phyloP scores from a whole-genome alignment of 352 stramenopile genomes.

The Pythium volutum region DNA sequence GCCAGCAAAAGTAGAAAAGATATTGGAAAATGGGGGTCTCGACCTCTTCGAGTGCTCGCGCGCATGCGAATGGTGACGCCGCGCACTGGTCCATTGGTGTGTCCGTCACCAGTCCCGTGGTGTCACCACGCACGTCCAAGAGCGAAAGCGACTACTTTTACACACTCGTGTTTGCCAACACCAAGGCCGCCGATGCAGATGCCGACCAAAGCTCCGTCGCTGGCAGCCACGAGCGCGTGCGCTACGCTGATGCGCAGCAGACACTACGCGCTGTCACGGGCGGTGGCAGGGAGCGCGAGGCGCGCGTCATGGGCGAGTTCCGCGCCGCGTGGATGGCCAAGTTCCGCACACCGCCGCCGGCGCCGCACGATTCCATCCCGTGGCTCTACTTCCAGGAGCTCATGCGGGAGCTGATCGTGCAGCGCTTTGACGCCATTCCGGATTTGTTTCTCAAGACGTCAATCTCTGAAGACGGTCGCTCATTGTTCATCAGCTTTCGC shows the following conservation, averaged over 20 bases:
- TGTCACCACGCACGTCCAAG: constrained; percentile 35
- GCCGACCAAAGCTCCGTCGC: not conserved
- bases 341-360: constrained; percentile 53
- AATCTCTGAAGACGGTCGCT: constrained; percentile 24
- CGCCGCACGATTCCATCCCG: constrained; percentile 46
- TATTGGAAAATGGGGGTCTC: not conserved
- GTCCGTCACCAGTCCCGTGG: constrained; percentile 38
- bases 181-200: constrained; percentile 17
- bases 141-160: constrained; percentile 60
- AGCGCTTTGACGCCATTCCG: constrained; percentile 51
- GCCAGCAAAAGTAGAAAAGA: constrained; percentile 2
- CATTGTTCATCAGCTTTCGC: constrained; percentile 50
- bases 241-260: constrained; percentile 41
- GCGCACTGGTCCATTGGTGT: constrained; percentile 45
- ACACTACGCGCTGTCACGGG: constrained; percentile 53
- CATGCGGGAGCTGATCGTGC: constrained; percentile 60
- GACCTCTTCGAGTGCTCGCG: not conserved
- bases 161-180: constrained; percentile 67
- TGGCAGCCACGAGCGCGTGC: constrained; percentile 32
- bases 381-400: constrained; percentile 59
- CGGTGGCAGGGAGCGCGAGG: constrained; percentile 40
- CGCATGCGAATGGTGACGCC: not conserved
- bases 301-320: constrained; percentile 47
- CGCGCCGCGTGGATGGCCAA: constrained; percentile 52
- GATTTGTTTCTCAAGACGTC: constrained; percentile 40